Percentiles rank a stretch among this genome's conserved stretches.
Evolutionary conservation across 306 rosid species (phyloP).

Genomic region (Mimosa bimucronata): DNA sequence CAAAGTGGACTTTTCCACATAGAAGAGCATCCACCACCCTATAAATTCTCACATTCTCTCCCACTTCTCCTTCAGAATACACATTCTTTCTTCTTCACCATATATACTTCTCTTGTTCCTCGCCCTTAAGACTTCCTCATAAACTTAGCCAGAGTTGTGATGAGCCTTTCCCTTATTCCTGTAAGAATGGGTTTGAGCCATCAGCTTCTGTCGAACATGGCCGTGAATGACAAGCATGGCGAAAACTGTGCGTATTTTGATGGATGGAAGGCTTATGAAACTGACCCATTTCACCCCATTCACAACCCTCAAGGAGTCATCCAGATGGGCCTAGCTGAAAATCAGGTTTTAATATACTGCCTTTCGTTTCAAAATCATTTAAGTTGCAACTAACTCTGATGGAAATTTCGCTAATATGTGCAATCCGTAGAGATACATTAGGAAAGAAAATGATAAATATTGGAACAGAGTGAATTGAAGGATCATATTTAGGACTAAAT

Average conservation of each 20-base stretch:
- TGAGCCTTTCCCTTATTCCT: neutral
- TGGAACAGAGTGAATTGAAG: no score
- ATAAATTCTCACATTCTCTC: neutral
- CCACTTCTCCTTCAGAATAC: neutral
- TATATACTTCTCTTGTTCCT: neutral
- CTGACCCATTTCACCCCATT: slow-evolving; percentile 53
- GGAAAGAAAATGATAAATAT: no score
- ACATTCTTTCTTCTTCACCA: neutral
- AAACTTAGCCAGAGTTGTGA: no score
- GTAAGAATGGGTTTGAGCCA: slow-evolving; percentile 19
- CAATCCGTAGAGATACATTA: no score
- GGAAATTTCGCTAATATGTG: no score
- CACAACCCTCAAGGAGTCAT: slow-evolving; percentile 57
- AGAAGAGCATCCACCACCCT: neutral
- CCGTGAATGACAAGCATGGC: slow-evolving; percentile 54
- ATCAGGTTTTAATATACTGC: slow-evolving; percentile 51
- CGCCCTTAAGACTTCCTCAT: neutral
- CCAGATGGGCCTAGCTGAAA: slow-evolving; percentile 80
- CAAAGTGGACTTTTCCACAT: neutral
- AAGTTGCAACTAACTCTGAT: no score
- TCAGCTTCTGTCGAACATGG: slow-evolving; percentile 50
- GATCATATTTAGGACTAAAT: no score
- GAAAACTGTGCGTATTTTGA: slow-evolving; percentile 61
- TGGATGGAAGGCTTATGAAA: slow-evolving; percentile 70
- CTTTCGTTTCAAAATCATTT: no score